Conservation (phyloP, 768 basidiomycete species). For the Zangia roseola region DNA sequence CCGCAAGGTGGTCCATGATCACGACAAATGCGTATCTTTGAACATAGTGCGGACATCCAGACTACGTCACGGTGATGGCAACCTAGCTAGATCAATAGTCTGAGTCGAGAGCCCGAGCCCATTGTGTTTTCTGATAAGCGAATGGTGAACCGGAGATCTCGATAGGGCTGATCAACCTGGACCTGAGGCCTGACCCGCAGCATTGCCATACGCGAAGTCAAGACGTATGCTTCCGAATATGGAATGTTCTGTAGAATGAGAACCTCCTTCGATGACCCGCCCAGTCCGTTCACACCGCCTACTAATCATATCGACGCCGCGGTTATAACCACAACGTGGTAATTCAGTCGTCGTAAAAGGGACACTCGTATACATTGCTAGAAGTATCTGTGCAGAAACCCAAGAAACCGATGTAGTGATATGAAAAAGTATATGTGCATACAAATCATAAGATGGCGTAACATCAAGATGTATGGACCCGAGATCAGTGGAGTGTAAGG, state of each 20-base stretch:
- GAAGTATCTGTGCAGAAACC: slow-evolving; percentile 7
- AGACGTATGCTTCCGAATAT: slow-evolving; percentile 18
- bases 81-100: slow-evolving; percentile 13
- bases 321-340: slow-evolving; percentile 7
- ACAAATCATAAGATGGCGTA: slow-evolving; percentile 30
- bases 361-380: slow-evolving; percentile 14
- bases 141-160: slow-evolving; percentile 6
- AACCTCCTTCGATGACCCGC: neutral
- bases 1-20: slow-evolving; percentile 34
- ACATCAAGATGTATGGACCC: slow-evolving; percentile 11
- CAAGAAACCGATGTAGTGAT: slow-evolving; percentile 3
- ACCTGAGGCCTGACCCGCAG: slow-evolving; percentile 12
- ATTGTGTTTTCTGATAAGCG: slow-evolving; percentile 14
- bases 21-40: slow-evolving; percentile 31
- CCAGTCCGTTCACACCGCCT: slow-evolving; percentile 15
- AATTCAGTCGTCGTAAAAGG: slow-evolving; percentile 10
- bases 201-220: slow-evolving; percentile 17
- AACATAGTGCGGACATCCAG: slow-evolving; percentile 19
- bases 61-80: slow-evolving; percentile 29
- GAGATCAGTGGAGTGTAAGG: slow-evolving; percentile 13
- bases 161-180: slow-evolving; percentile 10
- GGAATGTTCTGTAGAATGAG: slow-evolving; percentile 28
- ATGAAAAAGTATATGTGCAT: slow-evolving; percentile 25
- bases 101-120: slow-evolving; percentile 3
- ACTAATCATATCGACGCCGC: slow-evolving; percentile 18